A percentile compares a stretch with the other conserved stretches of the same genome.
Evolutionary conservation across 2,329 filamentous ascomycete species (phyloP).

Genomic region (Monosporascus ibericus): DNA sequence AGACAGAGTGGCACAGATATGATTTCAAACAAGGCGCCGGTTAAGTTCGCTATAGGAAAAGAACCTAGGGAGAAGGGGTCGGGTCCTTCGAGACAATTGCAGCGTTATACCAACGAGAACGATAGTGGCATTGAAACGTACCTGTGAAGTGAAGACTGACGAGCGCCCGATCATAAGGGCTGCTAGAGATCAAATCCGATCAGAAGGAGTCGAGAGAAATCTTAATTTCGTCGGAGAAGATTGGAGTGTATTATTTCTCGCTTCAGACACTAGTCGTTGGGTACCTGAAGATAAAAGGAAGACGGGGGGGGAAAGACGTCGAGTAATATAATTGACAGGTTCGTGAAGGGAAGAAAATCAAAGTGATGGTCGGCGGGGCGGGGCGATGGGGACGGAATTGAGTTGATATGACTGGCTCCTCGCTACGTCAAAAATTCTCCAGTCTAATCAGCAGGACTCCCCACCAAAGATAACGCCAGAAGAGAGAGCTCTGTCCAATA

Average conservation of each 20-base stretch:
- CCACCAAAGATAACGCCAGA: neutral
- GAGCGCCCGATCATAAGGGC: constrained; percentile 82
- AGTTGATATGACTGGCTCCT: neutral
- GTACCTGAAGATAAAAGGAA: too few relatives aligned
- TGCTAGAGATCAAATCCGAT: constrained; percentile 33
- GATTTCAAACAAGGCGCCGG: neutral
- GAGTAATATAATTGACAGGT: too few relatives aligned
- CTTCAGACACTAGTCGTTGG: too few relatives aligned
- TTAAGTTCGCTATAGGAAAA: neutral
- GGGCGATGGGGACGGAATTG: neutral
- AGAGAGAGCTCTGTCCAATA: neutral
- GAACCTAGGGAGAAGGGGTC: neutral
- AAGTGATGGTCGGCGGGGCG: neutral
- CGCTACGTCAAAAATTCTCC: neutral
- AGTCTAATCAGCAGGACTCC: neutral
- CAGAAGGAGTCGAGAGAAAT: constrained; percentile 13
- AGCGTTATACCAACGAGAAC: neutral
- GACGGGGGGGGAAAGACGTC: too few relatives aligned
- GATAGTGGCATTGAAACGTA: constrained; percentile 36
- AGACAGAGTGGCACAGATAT: neutral
- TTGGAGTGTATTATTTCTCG: constrained; percentile 1
- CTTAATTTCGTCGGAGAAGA: constrained; percentile 8
- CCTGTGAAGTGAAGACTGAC: constrained; percentile 83
- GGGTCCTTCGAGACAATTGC: constrained; percentile 4
- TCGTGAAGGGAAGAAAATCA: neutral